phyloP scores from a whole-genome alignment of 768 basidiomycete genomes.

The Phylloporus arenicola region DNA sequence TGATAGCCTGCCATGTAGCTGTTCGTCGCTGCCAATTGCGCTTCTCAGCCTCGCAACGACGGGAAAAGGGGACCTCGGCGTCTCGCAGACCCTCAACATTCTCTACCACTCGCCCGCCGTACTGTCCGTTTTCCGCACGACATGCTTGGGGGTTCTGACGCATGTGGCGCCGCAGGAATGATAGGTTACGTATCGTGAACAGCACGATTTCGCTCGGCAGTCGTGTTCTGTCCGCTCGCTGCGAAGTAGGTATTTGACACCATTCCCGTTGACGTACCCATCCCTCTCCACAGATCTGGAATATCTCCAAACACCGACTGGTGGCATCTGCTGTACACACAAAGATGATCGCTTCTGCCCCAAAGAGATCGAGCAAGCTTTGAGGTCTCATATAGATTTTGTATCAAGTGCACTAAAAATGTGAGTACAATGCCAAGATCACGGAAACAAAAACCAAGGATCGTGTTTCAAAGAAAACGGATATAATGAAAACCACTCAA shows the following conservation, averaged over 20 bases:
- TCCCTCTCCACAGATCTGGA: slow-evolving; percentile 46
- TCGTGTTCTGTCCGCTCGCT: slow-evolving; percentile 43
- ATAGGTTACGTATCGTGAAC: slow-evolving; percentile 46
- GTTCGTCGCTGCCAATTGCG: slow-evolving; percentile 46
- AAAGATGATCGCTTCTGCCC: slow-evolving; percentile 24
- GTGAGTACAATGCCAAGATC: slow-evolving; percentile 8
- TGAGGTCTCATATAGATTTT: slow-evolving; percentile 13
- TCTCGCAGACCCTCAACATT: slow-evolving; percentile 49
- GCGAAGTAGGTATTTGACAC: slow-evolving; percentile 36
- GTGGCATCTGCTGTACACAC: slow-evolving; percentile 51
- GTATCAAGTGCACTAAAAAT: slow-evolving; percentile 1
- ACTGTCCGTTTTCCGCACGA: slow-evolving; percentile 26
- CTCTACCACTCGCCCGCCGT: slow-evolving; percentile 54
- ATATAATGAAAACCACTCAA: not conserved
- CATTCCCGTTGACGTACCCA: not conserved
- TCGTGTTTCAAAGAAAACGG: slow-evolving; percentile 3
- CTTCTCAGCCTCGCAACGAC: slow-evolving; percentile 25
- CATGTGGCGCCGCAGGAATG: slow-evolving; percentile 33
- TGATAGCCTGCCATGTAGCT: slow-evolving; percentile 33
- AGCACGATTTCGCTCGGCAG: slow-evolving; percentile 47
- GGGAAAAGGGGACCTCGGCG: slow-evolving; percentile 29
- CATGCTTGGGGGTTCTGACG: not conserved
- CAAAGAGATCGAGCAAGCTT: slow-evolving; percentile 11
- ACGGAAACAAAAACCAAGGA: slow-evolving; percentile 1
- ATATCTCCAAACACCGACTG: slow-evolving; percentile 44